A percentile compares a stretch with the other conserved stretches of the same genome.
These are phyloP conservation scores for Pulveroboletus sp. DNA, from an alignment of 768 basidiomycete genomes.

Conservation along the genomic window DNA sequence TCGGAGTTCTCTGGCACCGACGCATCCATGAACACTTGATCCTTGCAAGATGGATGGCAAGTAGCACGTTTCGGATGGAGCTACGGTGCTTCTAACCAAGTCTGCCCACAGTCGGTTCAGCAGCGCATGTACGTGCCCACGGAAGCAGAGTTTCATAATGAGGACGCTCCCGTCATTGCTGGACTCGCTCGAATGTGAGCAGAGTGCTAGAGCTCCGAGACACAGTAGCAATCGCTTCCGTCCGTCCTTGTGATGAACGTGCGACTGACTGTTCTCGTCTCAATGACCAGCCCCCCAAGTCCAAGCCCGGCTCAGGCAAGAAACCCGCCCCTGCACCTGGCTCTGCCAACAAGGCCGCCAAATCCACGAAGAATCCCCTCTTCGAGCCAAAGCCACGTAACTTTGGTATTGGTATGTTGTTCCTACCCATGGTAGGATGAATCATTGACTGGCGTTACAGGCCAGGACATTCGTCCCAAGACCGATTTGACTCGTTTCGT, in stretches of 20 bases:
- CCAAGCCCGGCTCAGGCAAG: conserved; percentile 66
- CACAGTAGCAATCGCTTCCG: conserved; percentile 28
- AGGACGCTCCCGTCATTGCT: conserved; percentile 40
- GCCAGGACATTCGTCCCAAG: conserved; percentile 88
- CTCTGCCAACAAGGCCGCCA: conserved; percentile 69
- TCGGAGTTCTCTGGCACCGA: conserved; percentile 38
- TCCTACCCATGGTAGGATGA: neutral
- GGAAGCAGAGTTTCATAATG: conserved; percentile 38
- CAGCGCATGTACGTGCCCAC: conserved; percentile 9
- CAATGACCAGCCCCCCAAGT: conserved; percentile 87
- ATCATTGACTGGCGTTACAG: conserved; percentile 37
- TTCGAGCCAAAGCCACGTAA: conserved; percentile 89
- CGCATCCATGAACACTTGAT: conserved; percentile 31
- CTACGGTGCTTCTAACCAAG: conserved; percentile 15
- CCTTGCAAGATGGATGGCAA: conserved; percentile 48
- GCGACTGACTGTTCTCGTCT: conserved; percentile 57
- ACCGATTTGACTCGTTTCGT: conserved; percentile 94
- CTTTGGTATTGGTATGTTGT: conserved; percentile 88
- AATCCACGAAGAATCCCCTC: conserved; percentile 89
- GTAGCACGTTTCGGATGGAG: conserved; percentile 39
- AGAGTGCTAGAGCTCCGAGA: conserved; percentile 53
- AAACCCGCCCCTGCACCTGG: conserved; percentile 84
- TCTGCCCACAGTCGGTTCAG: conserved; percentile 22
- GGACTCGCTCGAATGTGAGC: conserved; percentile 32
- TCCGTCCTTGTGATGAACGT: conserved; percentile 21